A percentile compares a stretch with the other conserved stretches of the same genome.
Evolutionary conservation across 176 grass and related monocot genomes (phyloP).

Genomic region (Urochloa ruziziensis): DNA sequence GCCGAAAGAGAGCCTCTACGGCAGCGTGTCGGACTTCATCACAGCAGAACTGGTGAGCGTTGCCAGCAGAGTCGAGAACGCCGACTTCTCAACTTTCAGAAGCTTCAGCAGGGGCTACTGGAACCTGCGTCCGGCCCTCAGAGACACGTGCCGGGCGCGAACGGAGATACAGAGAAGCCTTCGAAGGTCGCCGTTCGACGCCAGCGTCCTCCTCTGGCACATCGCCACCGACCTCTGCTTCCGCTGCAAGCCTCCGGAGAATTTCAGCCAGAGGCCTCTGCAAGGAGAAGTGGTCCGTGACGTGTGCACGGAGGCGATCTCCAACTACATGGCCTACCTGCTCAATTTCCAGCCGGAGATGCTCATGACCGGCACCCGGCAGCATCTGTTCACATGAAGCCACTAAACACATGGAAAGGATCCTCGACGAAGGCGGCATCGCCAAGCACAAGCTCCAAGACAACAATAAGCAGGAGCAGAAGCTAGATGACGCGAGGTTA

Average conservation of each 20-base stretch:
- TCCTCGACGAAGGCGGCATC: not conserved
- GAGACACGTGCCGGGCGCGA: not conserved
- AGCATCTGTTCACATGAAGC: not conserved
- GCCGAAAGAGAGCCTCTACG: not conserved
- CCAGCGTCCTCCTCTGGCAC: not conserved
- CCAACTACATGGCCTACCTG: not conserved
- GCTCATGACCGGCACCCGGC: not conserved
- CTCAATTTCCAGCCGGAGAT: not conserved
- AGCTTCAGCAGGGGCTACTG: not conserved
- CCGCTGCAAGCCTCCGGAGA: not conserved
- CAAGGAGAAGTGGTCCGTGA: not conserved
- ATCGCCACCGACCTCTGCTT: not conserved
- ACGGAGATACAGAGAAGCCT: not conserved
- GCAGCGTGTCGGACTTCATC: not conserved
- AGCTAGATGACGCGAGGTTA: not conserved
- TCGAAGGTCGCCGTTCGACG: not conserved
- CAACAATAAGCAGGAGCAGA: not conserved
- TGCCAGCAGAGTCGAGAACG: not conserved
- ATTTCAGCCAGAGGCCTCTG: too few relatives aligned
- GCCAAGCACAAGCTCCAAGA: not conserved
- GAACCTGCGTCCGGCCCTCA: not conserved
- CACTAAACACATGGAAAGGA: not conserved
- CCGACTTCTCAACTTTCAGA: not conserved
- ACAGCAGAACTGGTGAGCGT: not conserved
- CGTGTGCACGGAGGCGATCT: not conserved